Base-by-base conservation (phyloP, 495 filamentous ascomycete species). In the Daldinia grandis region DNA sequence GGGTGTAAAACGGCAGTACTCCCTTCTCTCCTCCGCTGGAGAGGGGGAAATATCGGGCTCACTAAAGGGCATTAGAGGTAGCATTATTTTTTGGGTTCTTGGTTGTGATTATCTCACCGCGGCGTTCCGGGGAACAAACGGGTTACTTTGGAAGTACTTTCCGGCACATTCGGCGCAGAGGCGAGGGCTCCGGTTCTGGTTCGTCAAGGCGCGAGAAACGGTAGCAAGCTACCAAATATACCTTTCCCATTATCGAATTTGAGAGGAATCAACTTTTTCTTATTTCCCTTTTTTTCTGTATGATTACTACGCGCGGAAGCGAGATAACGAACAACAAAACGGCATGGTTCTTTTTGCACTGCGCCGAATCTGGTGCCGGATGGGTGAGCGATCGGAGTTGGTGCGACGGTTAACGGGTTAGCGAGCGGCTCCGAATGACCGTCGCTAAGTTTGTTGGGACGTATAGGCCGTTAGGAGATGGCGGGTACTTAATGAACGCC, bases 11-110 rank as follows among this genome's bases (percentile, higher is more conserved):
- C 50, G 65, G 61, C 35, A 69, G 60, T n/a, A 30, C 8, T 25
- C 38, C 24, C 30, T 35, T 5, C 54, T 53, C 27, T 54, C 28
- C 57, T 24, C 24, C 40, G 5, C 14, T n/a, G 57, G 64, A n/a
- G 24, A 59, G 21, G 62, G 50, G 51, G 35, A 49, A 37, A 60
- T 56, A 37, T 51, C 38, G 38, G 69, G 61, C 58, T 66, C 56
- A 64, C 40, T 53, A 56, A 64, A 57, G 66, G 67, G 58, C 67
- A 69, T 63, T 47, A 70, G 67, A 74, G 71, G 66, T 17, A 73
- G 56, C 44, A 62, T 69, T 21, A 58, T 66, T 73, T 73, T 58
- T 64, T 40, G 58, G 55, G 56, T 37, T 72, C 25, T 68, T 40
- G 60, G 49, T 62, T 62, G 64, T 40, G 60, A 63, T 56, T 21